Percentiles rank a stretch among this genome's conserved stretches.
Evolutionary conservation across 2,329 filamentous ascomycete genomes (phyloP).

Genomic region (Calonectria fujianensis): DNA sequence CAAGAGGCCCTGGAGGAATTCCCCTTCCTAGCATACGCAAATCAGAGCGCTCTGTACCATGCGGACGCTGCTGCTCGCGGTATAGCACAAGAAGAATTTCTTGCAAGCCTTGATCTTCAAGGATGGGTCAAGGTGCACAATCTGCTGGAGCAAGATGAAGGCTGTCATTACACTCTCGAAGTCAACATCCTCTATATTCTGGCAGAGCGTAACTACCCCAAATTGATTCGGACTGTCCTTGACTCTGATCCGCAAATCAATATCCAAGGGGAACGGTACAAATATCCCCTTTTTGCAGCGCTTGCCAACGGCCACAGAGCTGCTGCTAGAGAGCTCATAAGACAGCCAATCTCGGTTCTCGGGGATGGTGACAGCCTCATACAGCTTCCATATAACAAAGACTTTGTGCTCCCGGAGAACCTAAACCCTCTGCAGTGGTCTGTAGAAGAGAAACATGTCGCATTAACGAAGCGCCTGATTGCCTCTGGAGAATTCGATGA

Average conservation of each 20-base stretch:
- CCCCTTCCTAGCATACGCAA: slow-evolving; percentile 45
- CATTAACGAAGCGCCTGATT: not conserved
- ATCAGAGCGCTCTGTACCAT: slow-evolving; percentile 38
- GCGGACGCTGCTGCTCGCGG: slow-evolving; percentile 27
- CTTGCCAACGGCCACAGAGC: slow-evolving; percentile 17
- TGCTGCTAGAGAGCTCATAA: slow-evolving; percentile 23
- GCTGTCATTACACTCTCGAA: not conserved
- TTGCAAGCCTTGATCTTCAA: not conserved
- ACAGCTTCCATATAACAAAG: not conserved
- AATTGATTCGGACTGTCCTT: not conserved
- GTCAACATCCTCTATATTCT: slow-evolving; percentile 44
- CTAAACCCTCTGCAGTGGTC: slow-evolving; percentile 1
- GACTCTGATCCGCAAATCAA: not conserved
- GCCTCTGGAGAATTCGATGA: slow-evolving; percentile 11
- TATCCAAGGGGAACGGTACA: slow-evolving; percentile 21
- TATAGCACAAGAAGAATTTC: not conserved
- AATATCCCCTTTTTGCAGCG: slow-evolving; percentile 38
- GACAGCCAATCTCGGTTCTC: not conserved
- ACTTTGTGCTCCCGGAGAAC: not conserved
- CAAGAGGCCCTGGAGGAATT: not conserved
- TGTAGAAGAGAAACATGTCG: not conserved
- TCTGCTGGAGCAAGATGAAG: slow-evolving; percentile 17
- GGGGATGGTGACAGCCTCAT: not conserved
- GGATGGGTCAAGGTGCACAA: slow-evolving; percentile 32
- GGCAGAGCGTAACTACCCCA: not conserved